These are phyloP conservation scores for Arthrinium puccinioides DNA, from an alignment of 2,329 filamentous ascomycete genomes.

Conservation along the genomic window DNA sequence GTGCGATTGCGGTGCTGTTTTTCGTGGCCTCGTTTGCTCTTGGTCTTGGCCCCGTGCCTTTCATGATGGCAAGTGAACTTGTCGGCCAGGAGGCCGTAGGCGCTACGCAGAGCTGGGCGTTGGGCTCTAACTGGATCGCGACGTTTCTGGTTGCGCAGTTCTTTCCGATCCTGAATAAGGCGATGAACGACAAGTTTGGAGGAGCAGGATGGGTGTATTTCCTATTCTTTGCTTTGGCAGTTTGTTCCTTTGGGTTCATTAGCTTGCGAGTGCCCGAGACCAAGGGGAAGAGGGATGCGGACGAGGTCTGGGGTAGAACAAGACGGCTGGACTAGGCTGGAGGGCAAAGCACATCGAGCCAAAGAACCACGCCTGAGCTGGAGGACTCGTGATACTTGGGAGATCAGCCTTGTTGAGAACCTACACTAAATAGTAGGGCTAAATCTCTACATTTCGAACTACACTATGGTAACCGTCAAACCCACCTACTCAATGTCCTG, in stretches of 20 bases:
- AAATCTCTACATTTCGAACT: no score
- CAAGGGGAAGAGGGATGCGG: slow-evolving; percentile 71
- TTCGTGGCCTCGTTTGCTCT: slow-evolving; percentile 90
- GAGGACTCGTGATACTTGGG: no score
- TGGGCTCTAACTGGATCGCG: slow-evolving; percentile 81
- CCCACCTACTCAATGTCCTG: neutral
- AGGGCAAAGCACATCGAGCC: no score
- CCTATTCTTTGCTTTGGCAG: slow-evolving; percentile 74
- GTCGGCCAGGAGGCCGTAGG: slow-evolving; percentile 87
- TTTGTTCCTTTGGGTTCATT: slow-evolving; percentile 65
- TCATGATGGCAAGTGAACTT: slow-evolving; percentile 86
- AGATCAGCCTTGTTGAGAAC: no score
- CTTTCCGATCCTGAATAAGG: slow-evolving; percentile 79
- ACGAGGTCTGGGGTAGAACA: slow-evolving; percentile 83
- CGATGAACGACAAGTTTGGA: slow-evolving; percentile 55
- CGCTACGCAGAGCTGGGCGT: slow-evolving; percentile 80
- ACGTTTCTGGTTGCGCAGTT: slow-evolving; percentile 93
- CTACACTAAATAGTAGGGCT: no score
- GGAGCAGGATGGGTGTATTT: slow-evolving; percentile 83
- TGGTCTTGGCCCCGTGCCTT: slow-evolving; percentile 87
- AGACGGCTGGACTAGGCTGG: slow-evolving; percentile 43
- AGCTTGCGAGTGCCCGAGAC: slow-evolving; percentile 76
- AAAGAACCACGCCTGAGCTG: no score
- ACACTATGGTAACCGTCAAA: no score
- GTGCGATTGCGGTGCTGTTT: slow-evolving; percentile 70